Evolutionary conservation across 306 rosid genomes (phyloP).

Genomic region (Cucurbita argyrosperma): DNA sequence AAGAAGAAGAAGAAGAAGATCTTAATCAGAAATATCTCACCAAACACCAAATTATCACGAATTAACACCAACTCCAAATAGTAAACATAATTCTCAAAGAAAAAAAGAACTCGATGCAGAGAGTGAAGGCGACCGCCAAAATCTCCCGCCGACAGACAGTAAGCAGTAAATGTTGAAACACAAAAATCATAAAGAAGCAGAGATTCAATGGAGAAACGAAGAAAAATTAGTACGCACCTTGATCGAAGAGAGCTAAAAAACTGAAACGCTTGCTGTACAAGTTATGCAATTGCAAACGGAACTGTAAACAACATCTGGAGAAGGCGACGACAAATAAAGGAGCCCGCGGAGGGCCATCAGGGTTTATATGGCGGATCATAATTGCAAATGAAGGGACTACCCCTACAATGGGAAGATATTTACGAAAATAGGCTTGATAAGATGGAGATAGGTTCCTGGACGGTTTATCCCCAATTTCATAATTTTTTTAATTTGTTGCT

Average conservation of each 20-base stretch:
- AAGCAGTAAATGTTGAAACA: too few species aligned
- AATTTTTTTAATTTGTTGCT: neutral
- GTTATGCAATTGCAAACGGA: neutral
- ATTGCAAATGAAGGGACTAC: neutral
- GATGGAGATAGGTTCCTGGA: neutral
- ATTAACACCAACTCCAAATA: neutral
- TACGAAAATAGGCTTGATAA: neutral
- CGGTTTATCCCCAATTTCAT: neutral
- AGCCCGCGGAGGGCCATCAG: neutral
- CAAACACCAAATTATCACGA: constrained; percentile 12
- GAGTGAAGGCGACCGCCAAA: neutral
- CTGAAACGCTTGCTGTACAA: neutral
- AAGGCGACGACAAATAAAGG: neutral
- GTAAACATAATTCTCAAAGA: neutral
- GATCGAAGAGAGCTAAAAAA: neutral
- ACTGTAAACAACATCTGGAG: neutral
- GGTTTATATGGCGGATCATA: neutral
- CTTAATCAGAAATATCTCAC: neutral
- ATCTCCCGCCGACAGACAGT: neutral
- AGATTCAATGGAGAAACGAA: neutral
- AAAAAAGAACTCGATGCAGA: neutral
- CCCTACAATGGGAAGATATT: neutral
- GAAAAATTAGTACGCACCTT: neutral
- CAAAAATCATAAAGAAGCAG: neutral
- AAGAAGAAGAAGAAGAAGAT: neutral